These are phyloP conservation scores for Sedum album DNA, from an alignment of 164 flowering plant species.

Conservation along the genomic window DNA sequence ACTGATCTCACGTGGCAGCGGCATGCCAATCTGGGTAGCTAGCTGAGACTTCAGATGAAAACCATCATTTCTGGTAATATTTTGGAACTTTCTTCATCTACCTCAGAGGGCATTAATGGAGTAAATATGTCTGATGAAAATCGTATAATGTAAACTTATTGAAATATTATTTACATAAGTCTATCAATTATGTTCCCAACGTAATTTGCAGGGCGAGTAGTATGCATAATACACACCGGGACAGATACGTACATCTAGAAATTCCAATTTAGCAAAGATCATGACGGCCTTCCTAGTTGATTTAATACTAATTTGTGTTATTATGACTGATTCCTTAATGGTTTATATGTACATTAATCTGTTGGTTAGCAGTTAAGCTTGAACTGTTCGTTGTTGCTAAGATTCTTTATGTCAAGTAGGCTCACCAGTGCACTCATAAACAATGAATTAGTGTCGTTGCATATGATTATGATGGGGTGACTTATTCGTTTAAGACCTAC, in stretches of 20 bases:
- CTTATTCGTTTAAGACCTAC: neutral
- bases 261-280: neutral
- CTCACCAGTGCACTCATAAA: neutral
- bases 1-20: neutral
- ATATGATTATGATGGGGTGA: neutral
- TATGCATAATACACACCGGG: neutral
- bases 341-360: neutral
- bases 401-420: neutral
- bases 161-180: too few species aligned
- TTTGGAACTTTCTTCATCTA: neutral
- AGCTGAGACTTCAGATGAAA: neutral
- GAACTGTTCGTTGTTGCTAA: neutral
- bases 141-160: too few species aligned
- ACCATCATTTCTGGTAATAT: neutral
- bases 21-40: neutral
- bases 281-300: neutral
- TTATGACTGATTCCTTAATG: neutral
- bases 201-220: too few species aligned
- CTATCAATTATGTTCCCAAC: too few species aligned
- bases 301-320: neutral
- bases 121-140: too few species aligned
- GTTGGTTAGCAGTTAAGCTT: neutral
- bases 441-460: neutral
- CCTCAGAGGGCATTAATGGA: neutral
- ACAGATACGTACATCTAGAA: neutral